These are phyloP conservation scores for Talaromyces sp. DNA, from an alignment of 2,329 filamentous ascomycete species.

Conservation along the genomic window DNA sequence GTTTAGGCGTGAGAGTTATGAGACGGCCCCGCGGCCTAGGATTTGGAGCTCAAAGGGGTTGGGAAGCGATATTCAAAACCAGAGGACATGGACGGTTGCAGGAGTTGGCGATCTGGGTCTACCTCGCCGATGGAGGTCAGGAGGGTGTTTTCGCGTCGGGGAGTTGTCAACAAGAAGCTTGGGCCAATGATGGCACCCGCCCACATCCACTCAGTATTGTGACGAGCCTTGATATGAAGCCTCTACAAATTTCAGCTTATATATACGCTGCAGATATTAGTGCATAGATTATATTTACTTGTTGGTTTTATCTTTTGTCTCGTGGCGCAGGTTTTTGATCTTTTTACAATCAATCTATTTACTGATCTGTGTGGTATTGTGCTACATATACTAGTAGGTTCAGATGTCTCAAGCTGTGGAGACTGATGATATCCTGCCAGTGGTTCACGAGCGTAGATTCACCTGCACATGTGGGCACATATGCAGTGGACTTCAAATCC, in stretches of 20 bases:
- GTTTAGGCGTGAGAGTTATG: conserved; percentile 25
- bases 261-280: too few species aligned
- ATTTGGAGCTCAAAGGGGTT: conserved; percentile 18
- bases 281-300: too few species aligned
- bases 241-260: neutral
- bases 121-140: conserved; percentile 14
- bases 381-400: too few species aligned
- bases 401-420: too few species aligned
- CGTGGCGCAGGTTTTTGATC: too few species aligned
- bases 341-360: too few species aligned
- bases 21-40: conserved; percentile 36
- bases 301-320: too few species aligned
- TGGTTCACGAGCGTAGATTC: too few species aligned
- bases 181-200: conserved; percentile 32
- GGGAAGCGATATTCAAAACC: conserved; percentile 5
- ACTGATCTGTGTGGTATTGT: too few species aligned
- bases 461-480: too few species aligned
- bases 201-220: neutral
- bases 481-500: too few species aligned
- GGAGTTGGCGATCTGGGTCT: conserved; percentile 16
- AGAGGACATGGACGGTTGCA: conserved; percentile 14
- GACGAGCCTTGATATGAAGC: neutral
- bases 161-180: conserved; percentile 43
- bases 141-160: conserved; percentile 28
- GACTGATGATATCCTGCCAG: too few species aligned